phyloP scores from a whole-genome alignment of 306 rosid genomes.

The Cicer arietinum region DNA sequence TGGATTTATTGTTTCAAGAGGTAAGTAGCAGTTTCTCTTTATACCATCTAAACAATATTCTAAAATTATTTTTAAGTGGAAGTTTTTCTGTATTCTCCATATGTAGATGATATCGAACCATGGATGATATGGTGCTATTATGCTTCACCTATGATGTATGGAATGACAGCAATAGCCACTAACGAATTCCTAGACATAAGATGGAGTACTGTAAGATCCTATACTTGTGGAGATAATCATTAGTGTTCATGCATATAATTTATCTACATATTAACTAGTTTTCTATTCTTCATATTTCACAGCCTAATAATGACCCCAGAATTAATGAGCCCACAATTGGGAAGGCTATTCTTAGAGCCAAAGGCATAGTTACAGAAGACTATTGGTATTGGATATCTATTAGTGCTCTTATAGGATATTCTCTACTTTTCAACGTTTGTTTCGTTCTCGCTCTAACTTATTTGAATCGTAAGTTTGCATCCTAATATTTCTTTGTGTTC shows the following conservation, averaged over 20 bases:
- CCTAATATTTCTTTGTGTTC: neutral
- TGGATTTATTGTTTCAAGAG: conserved; percentile 78
- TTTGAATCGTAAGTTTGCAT: conserved; percentile 61
- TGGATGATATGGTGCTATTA: conserved; percentile 94
- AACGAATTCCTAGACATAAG: conserved; percentile 87
- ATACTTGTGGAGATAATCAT: too few species aligned
- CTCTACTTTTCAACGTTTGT: conserved; percentile 59
- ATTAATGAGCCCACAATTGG: conserved; percentile 64
- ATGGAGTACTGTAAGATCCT: conserved; percentile 68
- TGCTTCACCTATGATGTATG: conserved; percentile 89
- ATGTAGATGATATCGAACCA: conserved; percentile 64
- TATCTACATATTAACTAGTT: neutral
- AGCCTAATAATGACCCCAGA: conserved; percentile 47
- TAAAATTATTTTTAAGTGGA: neutral
- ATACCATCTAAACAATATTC: neutral
- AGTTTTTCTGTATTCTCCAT: neutral
- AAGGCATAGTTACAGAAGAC: conserved; percentile 60
- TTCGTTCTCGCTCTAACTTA: conserved; percentile 65
- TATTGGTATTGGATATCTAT: conserved; percentile 78
- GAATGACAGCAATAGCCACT: conserved; percentile 80
- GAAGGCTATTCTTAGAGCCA: conserved; percentile 63
- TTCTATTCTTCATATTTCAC: conserved; percentile 39
- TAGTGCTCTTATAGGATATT: conserved; percentile 67
- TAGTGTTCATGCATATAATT: neutral
- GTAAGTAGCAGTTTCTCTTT: conserved; percentile 40